phyloP scores from a whole-genome alignment of 2,329 filamentous ascomycete genomes.

The Herpotrichia juniperi region DNA sequence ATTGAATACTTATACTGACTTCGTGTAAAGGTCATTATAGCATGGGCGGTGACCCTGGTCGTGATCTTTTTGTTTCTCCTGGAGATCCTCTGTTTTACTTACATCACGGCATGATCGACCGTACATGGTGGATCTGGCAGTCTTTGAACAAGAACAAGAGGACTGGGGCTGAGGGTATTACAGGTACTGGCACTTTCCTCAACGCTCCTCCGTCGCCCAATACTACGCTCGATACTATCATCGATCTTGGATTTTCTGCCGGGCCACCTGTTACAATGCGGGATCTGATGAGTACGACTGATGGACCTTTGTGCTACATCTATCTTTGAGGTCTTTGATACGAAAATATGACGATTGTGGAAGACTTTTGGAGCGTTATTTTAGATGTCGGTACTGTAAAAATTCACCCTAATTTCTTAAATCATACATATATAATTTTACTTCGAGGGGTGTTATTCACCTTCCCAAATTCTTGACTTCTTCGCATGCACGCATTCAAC shows the following conservation, averaged over 20 bases:
- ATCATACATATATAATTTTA: too few species aligned
- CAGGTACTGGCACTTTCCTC: slow-evolving; percentile 54
- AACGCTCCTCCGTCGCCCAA: slow-evolving; percentile 50
- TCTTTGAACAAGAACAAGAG: too few species aligned
- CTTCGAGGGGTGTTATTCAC: too few species aligned
- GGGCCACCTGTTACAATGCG: slow-evolving; percentile 28
- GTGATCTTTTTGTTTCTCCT: slow-evolving; percentile 32
- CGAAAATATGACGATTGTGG: too few species aligned
- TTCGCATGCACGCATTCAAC: too few species aligned
- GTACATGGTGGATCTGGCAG: slow-evolving; percentile 56
- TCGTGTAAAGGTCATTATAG: slow-evolving; percentile 34
- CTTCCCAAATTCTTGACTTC: too few species aligned
- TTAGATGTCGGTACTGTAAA: too few species aligned
- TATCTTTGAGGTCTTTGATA: slow-evolving; percentile 21
- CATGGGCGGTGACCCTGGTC: slow-evolving; percentile 26
- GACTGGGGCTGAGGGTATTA: slow-evolving; percentile 32
- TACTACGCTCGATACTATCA: slow-evolving; percentile 51
- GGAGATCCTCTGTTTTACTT: slow-evolving; percentile 51
- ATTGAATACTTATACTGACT: too few species aligned
- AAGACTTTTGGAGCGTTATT: too few species aligned
- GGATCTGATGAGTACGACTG: slow-evolving; percentile 32
- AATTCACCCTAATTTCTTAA: too few species aligned
- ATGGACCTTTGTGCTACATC: slow-evolving; percentile 42
- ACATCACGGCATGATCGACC: slow-evolving; percentile 54
- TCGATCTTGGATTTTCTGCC: slow-evolving; percentile 46